Base-by-base conservation (phyloP, 805 yeast species). In the Brettanomyces nanus region DNA sequence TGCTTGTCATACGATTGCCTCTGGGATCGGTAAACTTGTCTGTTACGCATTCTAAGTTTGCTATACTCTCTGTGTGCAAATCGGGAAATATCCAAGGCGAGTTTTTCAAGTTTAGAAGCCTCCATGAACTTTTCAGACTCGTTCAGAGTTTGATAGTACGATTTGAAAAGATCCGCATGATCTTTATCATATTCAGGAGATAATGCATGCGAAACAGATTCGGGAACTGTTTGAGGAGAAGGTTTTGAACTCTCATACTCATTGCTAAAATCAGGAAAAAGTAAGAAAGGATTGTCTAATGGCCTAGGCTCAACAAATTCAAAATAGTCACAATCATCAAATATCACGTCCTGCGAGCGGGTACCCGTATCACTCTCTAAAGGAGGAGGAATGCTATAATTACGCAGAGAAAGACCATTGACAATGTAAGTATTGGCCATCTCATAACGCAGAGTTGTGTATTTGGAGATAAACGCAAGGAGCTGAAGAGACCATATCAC, bases 401-500 rank as follows among this genome's bases (percentile, higher is more conserved):
- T 53, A 42, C 79, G 56, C 22, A 73, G 56, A 2, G 87, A 78
- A 59, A 90, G 65, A 21, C 77, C 75, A 11, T 84, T 80, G 6
- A 87, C 77, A 33, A 87, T 62, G 57, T 83, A 82, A 3, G 95
- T 79, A 37, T 72, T 73, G 47, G 87, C 94, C 41, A 90, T 64
- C 34, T 69, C 69, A 28, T 77, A 80, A 51, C 89, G 83, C 56
- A 89, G 64, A 44, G 76, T 72, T 0, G 96, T 80, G 52, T 92
- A 90, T 59, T 90, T 90, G 4, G 97, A 87, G 30, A 89, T 85
- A 58, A 87, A 90, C 11, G 97, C 97, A 36, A 92, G 60, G 17
- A 92, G 68, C 58, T 90, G 97, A 38, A 90, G 65, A 4, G 95
- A 82, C 95, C 96, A 87, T 27, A 86, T 79, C 14, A 90, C 85